Base-by-base conservation (phyloP, 1,284 basidiomycete species). In the Earliella scabrosa region DNA sequence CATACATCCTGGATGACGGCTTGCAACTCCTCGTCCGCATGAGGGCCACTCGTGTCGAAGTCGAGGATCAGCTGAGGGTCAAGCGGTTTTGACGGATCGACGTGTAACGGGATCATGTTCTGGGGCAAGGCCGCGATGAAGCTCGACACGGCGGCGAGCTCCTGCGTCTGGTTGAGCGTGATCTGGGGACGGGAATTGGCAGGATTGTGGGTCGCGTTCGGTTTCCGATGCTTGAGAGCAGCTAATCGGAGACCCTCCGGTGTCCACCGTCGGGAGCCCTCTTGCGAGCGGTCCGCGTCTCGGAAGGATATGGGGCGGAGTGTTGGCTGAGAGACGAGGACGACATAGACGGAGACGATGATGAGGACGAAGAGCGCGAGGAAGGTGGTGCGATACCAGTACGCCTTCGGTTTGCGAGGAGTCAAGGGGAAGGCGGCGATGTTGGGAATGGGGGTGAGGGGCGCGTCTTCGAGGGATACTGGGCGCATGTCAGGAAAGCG, bases 51-150 rank as follows among this genome's bases (percentile, higher is more conserved):
- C 0, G 88, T 88, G 70, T 95, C 90, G 69, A 95, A 95, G 66
- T 92, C 93, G 51, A 95, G 80, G 11, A 95, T 81, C 50, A 92
- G 80, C 59, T 88, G 80, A 2, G 92, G 90, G 68, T 93, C 89
- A 55, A 95, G 82, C 0, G 90, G 83, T 18, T 67, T 61, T 5
- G 77, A 63, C 0, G 91, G 87, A 68, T 94, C 83, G 46, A 93
- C 79, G 8, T 75, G 75, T 1, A 75, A 65, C 0, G 93, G 92
- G 46, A 95, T 85, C 48, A 87, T 80, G 71, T 94, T 94, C 71
- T 91, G 84, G 0, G 89, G 84, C 18, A 93, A 81, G 36, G 88
- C 87, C 0, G 88, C 87, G 50, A 95, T 77, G 73, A 93, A 94
- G 56, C 82, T 82, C 9, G 90, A 83, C 45, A 94, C 75, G 4